Evolutionary conservation across 1,284 basidiomycete genomes (phyloP), one percentile per base, ranked within the genome.

Genomic region (Cryptococcus maquisensis): DNA sequence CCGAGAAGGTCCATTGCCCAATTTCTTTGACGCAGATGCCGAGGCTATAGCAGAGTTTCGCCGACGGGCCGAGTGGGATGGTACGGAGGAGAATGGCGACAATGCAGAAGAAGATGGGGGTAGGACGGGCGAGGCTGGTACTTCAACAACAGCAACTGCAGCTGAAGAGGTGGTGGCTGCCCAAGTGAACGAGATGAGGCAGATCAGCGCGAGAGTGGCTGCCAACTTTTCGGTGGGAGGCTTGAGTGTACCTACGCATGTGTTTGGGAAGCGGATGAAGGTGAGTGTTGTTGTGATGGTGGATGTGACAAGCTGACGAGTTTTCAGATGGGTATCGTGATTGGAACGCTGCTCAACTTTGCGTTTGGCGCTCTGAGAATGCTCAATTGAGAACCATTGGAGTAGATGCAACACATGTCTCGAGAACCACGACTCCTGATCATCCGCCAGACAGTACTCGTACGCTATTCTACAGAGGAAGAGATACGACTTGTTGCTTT

Each of bases 1-100:
- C 75, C 83, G 85, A 35, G 84, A 83, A 47, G 56, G 62, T 16
- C 73, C 75, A 13, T 52, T 73, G 20, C 75, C 75, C 0, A 75
- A 77, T 52, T 75, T 75, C 48, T 75, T 75, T 52, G 72, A 75
- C 47, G 67, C 73, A 6, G 75, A 77, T 21, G 65, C 68, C 0
- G 72, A 73, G 47, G 68, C 71, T 0, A 54, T 59, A 8, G 60
- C 56, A 21, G 35, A 48, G 32, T 37, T 48, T 15, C 49, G 47
- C 9, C 21, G 55, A 2, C 56, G 49, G 5, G 56, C 52, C 36
- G 42, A 40, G 23, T 51, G 41, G 1, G 47, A 7, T 48, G 5
- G 52, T 46, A 3, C 44, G 40, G 20, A 52, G 51, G 46, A 43
- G 41, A 43, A 3, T 23, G 21, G 41, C 15, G 20, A 42, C 41